Evolutionary conservation across 129 eudicot genomes (phyloP), one percentile per base, ranked within the genome.

Genomic region (Arctium lappa): DNA sequence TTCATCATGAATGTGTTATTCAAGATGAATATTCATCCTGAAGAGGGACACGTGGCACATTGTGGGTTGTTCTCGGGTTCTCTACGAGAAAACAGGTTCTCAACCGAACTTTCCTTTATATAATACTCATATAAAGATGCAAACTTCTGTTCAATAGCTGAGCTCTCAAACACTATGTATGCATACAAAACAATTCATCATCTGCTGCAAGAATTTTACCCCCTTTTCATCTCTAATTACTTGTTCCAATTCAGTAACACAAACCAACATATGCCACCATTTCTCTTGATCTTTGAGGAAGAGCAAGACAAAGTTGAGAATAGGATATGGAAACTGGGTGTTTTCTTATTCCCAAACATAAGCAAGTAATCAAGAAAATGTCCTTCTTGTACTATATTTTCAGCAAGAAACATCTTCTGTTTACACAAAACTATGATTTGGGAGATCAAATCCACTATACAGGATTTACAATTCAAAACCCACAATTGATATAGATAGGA

Each of bases 151-250:
- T 18, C 31, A 30, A 63, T 6, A 40, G 2, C 34, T 38, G 80
- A 74, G 48, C 74, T 81, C 69, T 74, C 75, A 40, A 73, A 74
- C 85, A 77, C 66, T 48, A 46, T 30, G 29, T 53, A 32, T 38
- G 18, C 73, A 53, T 44, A 77, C 0, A 71, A 22, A 39, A 69
- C 0, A 50, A 37, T 30, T 77, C 82, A 69, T 37, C 38, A 44
- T 2, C 40, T 66, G 27, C 78, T 76, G n/a, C n/a, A 68, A 69
- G 56, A 39, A 68, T 70, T 33, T 69, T 53, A 31, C 46, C 63
- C 33, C 31, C 4, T 70, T 70, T 83, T 77, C 78, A 71, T 70
- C 73, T 53, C 50, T 22, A 22, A 33, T 68, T 48, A 48, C 60
- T 32, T 22, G 12, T 68, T 82, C 69, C 56, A 82, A 46, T 82